Base-by-base conservation (phyloP, 805 yeast species). In the Candida fluviatilis region DNA sequence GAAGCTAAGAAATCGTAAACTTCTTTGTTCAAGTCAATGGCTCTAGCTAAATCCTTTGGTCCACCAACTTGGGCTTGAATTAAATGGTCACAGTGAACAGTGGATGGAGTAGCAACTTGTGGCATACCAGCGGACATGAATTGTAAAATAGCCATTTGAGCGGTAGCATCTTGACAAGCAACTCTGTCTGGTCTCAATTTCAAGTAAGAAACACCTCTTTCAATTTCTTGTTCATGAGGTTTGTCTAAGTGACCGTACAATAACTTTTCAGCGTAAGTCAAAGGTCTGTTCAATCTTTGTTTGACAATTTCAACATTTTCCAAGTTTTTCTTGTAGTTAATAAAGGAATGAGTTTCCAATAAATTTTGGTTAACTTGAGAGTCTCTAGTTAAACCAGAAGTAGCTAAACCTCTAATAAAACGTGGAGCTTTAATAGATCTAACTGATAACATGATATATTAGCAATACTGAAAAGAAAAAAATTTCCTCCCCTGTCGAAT, bases 141-240 rank as follows among this genome's bases (percentile, higher is more conserved):
- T 73, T 90, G 98, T 58, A 90, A 73, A 52, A 90, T 78, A 40
- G 97, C 96, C 98, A 90, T 90, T 74, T 90, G 98, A 41, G 97
- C 97, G 42, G 96, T 88, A 41, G 98, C 98, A 74, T 90, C 98
- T 75, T 90, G 98, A 84, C 95, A 89, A 35, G 97, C 97, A 45
- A 91, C 97, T 66, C 98, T 81, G 66, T 90, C 98, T 39, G 98
- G 98, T 70, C 95, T 83, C 62, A 91, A 77, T 71, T 91, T 91
- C 66, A 90, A 76, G 71, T 91, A 91, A 35, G 93, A 83, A 41
- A 80, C 77, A 60, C 98, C 97, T 64, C 98, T 83, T 57, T 75
- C 73, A 52, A 84, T 79, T 48, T 84, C 82, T 68, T 88, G 88
- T 51, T 78, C 89, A 54, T 84, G 90, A 46, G 97, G 97, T 58